Conservation (phyloP, 768 basidiomycete genomes). For the Amanita pseudoporphyria region DNA sequence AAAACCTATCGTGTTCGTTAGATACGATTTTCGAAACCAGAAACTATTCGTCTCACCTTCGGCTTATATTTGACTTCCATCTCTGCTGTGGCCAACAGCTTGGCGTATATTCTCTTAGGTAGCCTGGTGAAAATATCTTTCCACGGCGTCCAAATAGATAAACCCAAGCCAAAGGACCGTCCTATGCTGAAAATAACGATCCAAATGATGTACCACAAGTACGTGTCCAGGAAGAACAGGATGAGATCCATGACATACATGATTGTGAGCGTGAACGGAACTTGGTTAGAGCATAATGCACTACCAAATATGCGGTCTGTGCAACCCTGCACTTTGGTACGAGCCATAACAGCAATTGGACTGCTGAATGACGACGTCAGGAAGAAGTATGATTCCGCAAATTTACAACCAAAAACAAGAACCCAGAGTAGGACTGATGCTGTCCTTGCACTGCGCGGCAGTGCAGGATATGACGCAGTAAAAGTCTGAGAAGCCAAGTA, state of each 20-base stretch:
- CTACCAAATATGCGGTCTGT: constrained; percentile 75
- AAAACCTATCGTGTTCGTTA: constrained; percentile 44
- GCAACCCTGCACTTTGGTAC: constrained; percentile 89
- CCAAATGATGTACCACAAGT: constrained; percentile 99
- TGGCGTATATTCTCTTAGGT: constrained; percentile 97
- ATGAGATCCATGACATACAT: constrained; percentile 99
- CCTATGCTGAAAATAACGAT: constrained; percentile 89
- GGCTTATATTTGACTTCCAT: constrained; percentile 99
- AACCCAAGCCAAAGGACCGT: constrained; percentile 83
- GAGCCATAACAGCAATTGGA: constrained; percentile 94
- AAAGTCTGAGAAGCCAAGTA: constrained; percentile 99
- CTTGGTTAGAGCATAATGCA: constrained; percentile 82
- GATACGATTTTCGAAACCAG: not conserved
- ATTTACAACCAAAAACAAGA: constrained; percentile 94
- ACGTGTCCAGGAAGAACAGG: constrained; percentile 99
- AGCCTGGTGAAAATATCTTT: constrained; percentile 92
- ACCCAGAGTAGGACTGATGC: constrained; percentile 87
- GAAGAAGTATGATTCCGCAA: constrained; percentile 97
- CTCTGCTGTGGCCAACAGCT: constrained; percentile 88
- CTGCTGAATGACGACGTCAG: constrained; percentile 93
- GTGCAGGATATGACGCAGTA: constrained; percentile 90
- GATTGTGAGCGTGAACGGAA: constrained; percentile 89
- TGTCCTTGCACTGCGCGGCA: constrained; percentile 60
- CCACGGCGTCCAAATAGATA: constrained; percentile 99
- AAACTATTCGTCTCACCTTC: constrained; percentile 43